phyloP scores from a whole-genome alignment of 1,139 yeast genomes.

The Candida anutae region DNA sequence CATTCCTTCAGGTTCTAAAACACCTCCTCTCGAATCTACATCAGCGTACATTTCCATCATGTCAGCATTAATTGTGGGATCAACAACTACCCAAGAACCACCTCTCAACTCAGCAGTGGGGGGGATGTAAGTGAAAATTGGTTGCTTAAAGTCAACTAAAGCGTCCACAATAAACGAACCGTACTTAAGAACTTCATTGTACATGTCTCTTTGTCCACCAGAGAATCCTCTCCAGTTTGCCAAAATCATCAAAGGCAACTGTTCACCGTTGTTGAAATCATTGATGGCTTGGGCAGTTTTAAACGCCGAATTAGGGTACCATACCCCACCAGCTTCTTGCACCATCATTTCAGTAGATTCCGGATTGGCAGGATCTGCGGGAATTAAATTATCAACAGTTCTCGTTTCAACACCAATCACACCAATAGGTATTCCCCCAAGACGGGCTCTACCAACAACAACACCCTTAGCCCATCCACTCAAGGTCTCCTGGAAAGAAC shows the following conservation, averaged over 20 bases:
- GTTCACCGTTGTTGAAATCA: conserved; percentile 96
- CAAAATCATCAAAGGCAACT: conserved; percentile 89
- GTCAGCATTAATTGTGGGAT: conserved; percentile 91
- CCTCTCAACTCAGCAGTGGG: conserved; percentile 98
- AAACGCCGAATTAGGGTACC: conserved; percentile 99
- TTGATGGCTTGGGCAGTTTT: conserved; percentile 98
- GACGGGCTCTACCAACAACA: conserved; percentile 95
- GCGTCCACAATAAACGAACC: conserved; percentile 98
- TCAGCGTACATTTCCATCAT: conserved; percentile 99
- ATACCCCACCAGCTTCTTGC: conserved; percentile 98
- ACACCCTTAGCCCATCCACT: conserved; percentile 99
- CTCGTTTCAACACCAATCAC: conserved; percentile 94
- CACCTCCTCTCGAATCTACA: conserved; percentile 95
- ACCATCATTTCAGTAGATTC: conserved; percentile 79
- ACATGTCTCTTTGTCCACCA: conserved; percentile 99
- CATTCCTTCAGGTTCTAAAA: conserved; percentile 97
- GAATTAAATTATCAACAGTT: conserved; percentile 77
- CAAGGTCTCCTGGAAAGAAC: conserved; percentile 93
- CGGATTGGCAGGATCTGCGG: conserved; percentile 98
- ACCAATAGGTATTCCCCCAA: conserved; percentile 98
- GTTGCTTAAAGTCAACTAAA: conserved; percentile 90
- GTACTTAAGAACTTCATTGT: conserved; percentile 92
- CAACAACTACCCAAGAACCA: conserved; percentile 99
- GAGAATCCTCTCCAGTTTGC: conserved; percentile 99
- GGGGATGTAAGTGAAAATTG: conserved; percentile 92